These are phyloP conservation scores for Turritis glabra DNA, from an alignment of 345 rosid genomes.

Conservation along the genomic window DNA sequence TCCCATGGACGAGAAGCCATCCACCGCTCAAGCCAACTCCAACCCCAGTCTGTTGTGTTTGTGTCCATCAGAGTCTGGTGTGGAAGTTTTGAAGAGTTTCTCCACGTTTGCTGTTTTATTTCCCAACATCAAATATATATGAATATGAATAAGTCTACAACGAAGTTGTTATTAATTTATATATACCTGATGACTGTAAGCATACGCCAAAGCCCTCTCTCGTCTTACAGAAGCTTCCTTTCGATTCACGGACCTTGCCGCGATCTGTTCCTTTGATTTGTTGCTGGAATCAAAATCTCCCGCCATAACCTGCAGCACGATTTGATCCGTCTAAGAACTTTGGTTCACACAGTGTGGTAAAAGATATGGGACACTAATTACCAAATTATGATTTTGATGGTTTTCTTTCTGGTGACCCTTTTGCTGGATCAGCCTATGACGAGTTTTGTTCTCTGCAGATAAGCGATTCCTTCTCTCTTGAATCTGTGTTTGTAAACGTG, in stretches of 20 bases:
- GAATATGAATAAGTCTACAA: neutral
- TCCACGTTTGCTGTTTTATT: slow-evolving; percentile 40
- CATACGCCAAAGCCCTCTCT: slow-evolving; percentile 92
- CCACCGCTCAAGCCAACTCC: slow-evolving; percentile 45
- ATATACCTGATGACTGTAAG: slow-evolving; percentile 83
- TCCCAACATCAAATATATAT: neutral
- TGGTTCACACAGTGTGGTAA: neutral
- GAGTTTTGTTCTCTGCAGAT: slow-evolving; percentile 76
- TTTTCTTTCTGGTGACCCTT: slow-evolving; percentile 40
- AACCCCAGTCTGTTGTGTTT: slow-evolving; percentile 39
- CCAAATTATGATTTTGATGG: slow-evolving; percentile 48
- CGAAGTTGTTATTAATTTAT: neutral
- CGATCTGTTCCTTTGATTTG: slow-evolving; percentile 68
- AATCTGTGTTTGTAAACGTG: slow-evolving; percentile 76
- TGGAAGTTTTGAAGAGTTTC: slow-evolving; percentile 40
- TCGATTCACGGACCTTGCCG: slow-evolving; percentile 48
- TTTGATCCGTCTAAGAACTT: slow-evolving; percentile 5
- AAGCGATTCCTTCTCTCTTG: slow-evolving; percentile 68
- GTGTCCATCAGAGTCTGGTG: slow-evolving; percentile 34
- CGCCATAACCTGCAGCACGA: slow-evolving; percentile 7
- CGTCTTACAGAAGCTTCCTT: slow-evolving; percentile 85
- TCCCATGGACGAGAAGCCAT: slow-evolving; percentile 47
- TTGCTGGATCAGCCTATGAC: slow-evolving; percentile 65
- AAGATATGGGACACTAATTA: slow-evolving; percentile 39
- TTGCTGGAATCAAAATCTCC: slow-evolving; percentile 69